Evolutionary conservation across 345 rosid genomes (phyloP).

Genomic region (Salix dunnii): DNA sequence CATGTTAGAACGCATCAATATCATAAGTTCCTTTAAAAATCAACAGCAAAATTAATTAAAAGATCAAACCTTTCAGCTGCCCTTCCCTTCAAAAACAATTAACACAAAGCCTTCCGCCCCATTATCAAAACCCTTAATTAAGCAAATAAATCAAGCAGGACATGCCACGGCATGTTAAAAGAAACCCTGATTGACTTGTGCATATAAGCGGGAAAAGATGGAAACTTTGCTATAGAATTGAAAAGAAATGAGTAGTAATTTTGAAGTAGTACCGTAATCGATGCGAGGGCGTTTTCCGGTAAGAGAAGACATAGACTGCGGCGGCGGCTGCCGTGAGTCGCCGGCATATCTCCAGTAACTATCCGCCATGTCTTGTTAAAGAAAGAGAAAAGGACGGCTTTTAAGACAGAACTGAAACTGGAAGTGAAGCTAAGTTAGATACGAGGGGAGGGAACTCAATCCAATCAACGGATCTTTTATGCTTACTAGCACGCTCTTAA

Average conservation of each 20-base stretch:
- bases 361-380: conserved; percentile 38
- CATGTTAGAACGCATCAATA: not conserved
- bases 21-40: not conserved
- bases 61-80: not conserved
- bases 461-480: too few relatives aligned
- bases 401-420: not conserved
- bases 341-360: conserved; percentile 44
- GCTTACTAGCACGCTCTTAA: too few relatives aligned
- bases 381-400: not conserved
- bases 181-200: not conserved
- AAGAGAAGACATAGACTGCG: conserved; percentile 26
- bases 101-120: not conserved
- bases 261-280: conserved; percentile 32
- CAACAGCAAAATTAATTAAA: not conserved
- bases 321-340: conserved; percentile 37
- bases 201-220: not conserved
- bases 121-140: not conserved
- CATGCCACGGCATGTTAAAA: not conserved
- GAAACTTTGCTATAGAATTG: not conserved
- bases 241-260: not conserved
- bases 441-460: too few relatives aligned
- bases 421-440: not conserved
- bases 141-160: not conserved
- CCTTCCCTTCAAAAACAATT: not conserved
- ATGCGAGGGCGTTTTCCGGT: conserved; percentile 52